Evolutionary conservation across 371 early-diverging fungal species (phyloP).

Genomic region (Basidiobolus meristosporus): DNA sequence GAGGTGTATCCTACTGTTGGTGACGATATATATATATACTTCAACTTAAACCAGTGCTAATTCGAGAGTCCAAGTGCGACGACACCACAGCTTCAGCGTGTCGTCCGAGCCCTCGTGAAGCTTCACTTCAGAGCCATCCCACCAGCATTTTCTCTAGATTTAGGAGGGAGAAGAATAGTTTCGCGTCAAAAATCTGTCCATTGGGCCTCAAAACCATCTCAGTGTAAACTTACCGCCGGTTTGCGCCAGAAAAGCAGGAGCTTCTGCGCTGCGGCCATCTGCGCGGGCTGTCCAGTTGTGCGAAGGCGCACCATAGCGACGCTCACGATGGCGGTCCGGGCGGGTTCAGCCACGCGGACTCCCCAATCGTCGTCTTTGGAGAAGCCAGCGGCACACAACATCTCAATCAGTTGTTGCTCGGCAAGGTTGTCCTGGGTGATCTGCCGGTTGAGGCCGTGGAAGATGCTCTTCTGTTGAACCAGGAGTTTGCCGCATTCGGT

Average conservation of each 20-base stretch:
- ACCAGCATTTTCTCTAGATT: constrained; percentile 60
- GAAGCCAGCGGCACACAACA: constrained; percentile 73
- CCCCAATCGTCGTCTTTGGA: constrained; percentile 56
- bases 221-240: constrained; percentile 55
- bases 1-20: too few species aligned
- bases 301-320: constrained; percentile 48
- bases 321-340: constrained; percentile 40
- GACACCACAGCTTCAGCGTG: constrained; percentile 55
- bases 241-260: constrained; percentile 65
- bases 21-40: too few species aligned
- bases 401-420: constrained; percentile 69
- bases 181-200: not conserved
- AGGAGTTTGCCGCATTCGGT: too few species aligned
- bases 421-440: too few species aligned
- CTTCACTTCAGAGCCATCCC: constrained; percentile 57
- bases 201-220: too few species aligned
- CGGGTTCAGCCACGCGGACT: constrained; percentile 51
- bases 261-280: constrained; percentile 66
- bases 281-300: constrained; percentile 48
- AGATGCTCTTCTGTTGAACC: too few species aligned
- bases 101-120: constrained; percentile 24
- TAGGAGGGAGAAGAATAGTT: not conserved
- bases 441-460: too few species aligned
- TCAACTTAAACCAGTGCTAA: constrained; percentile 47
- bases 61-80: constrained; percentile 72